phyloP scores from a whole-genome alignment of 2,329 filamentous ascomycete species.

The Lecanicillium sp. region DNA sequence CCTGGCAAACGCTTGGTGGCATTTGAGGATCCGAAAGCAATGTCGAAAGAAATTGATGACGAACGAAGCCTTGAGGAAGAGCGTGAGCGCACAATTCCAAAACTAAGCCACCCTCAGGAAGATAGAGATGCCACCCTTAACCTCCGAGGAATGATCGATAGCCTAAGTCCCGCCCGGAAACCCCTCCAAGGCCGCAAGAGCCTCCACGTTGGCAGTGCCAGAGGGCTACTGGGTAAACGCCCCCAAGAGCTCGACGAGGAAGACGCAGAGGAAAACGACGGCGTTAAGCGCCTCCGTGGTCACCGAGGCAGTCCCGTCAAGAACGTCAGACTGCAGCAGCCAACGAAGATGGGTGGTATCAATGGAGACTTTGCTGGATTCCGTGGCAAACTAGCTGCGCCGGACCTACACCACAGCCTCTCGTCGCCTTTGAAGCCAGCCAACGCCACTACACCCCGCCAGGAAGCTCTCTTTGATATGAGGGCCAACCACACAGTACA shows the following conservation, averaged over 20 bases:
- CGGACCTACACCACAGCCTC: conserved; percentile 27
- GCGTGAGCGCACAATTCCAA: conserved; percentile 52
- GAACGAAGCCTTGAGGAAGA: conserved; percentile 54
- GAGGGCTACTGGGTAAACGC: conserved; percentile 67
- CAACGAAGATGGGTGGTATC: conserved; percentile 60
- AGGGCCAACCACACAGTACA: conserved; percentile 41
- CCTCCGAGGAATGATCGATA: conserved; percentile 71
- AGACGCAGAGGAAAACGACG: conserved; percentile 51
- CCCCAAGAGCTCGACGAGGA: conserved; percentile 63
- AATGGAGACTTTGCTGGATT: conserved; percentile 48
- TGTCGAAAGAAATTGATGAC: conserved; percentile 58
- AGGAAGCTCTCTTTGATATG: conserved; percentile 47
- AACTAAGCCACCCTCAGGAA: conserved; percentile 43
- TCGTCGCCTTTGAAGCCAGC: conserved; percentile 43
- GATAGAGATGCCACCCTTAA: conserved; percentile 60
- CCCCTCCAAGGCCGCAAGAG: conserved; percentile 64
- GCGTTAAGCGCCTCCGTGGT: conserved; percentile 64
- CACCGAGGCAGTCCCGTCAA: conserved; percentile 72
- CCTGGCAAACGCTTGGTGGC: conserved; percentile 47
- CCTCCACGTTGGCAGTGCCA: conserved; percentile 67
- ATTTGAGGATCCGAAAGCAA: conserved; percentile 59
- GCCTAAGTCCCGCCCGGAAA: conserved; percentile 70
- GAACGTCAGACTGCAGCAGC: conserved; percentile 62
- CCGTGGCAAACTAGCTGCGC: conserved; percentile 16
- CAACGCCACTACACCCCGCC: conserved; percentile 49